These are phyloP conservation scores for Hydnomerulius pinastri DNA, from an alignment of 768 basidiomycete species.

Conservation along the genomic window DNA sequence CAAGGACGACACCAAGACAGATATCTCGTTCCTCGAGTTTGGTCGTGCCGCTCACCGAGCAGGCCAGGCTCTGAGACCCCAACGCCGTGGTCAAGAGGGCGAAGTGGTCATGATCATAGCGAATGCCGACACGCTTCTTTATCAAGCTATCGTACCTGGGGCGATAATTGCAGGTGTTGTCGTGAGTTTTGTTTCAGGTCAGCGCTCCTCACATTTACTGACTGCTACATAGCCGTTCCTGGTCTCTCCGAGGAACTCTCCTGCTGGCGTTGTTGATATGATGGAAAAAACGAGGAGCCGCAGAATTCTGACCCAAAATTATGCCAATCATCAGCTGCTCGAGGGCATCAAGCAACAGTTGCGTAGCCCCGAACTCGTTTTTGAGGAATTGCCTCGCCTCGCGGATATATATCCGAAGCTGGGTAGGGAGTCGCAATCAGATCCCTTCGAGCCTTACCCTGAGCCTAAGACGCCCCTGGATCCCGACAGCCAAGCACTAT, in stretches of 20 bases:
- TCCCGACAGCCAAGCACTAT: no score
- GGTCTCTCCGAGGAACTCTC: slow-evolving; percentile 3
- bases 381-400: no score
- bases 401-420: no score
- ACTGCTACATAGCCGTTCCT: background rate
- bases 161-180: no score
- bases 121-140: slow-evolving; percentile 10
- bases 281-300: slow-evolving; percentile 5
- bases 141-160: slow-evolving; percentile 9
- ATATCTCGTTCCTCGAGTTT: slow-evolving; percentile 14
- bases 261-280: slow-evolving; percentile 5
- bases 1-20: background rate
- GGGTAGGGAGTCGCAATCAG: no score
- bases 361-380: no score
- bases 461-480: no score
- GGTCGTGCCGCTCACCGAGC: slow-evolving; percentile 14
- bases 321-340: no score
- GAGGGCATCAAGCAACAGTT: no score
- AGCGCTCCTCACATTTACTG: background rate
- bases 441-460: no score
- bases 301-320: no score
- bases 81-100: background rate
- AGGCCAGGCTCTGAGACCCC: slow-evolving; percentile 4
- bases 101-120: slow-evolving; percentile 3
- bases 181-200: background rate